Evolutionary conservation across 805 yeast genomes (phyloP), one percentile per base, ranked within the genome.

Genomic region (Candida hispaniensis): DNA sequence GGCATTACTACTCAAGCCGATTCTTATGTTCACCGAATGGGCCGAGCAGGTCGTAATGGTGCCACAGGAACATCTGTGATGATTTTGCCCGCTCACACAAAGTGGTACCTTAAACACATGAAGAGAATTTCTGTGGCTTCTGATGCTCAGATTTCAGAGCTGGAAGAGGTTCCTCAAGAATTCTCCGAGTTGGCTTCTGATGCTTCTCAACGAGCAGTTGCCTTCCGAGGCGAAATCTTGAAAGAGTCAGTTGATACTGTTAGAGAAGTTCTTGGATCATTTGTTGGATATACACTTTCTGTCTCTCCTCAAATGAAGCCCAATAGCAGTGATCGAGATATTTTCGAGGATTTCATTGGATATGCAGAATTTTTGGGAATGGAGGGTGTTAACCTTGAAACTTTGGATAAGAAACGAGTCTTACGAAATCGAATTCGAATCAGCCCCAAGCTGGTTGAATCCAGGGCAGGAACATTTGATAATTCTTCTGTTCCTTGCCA

Each of bases 11-110:
- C 66, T 29, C 81, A 76, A 40, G 58, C 73, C 14, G 71, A 86
- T n/a, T 77, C 79, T 44, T 85, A 86, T 54, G 73, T 85, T 40
- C 97, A 88, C 60, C 77, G 94, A 57, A 77, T 88, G 51, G 97
- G 97, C 41, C 76, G 97, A 66, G 88, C 96, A 10, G 97, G 93
- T 26, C 74, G 97, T 60, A 93, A 86, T 38, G 95, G 94, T 39
- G 67, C 69, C 40, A 61, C 65, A 14, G 97, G 97, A 43, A 63
- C 67, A 30, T 80, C 94, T 4, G 56, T 71, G 10, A 54, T 79
- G 40, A 75, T 72, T 51, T 48, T 74, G 30, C 62, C 78, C 18
- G 55, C 65, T 43, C 56, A 60, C 30, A 94, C 85, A 54, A 45
- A 58, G 21, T 66, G 67, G 19, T 85, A 72, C 54, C 56, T 73